Evolutionary conservation across 148 eudicot species (phyloP).

Genomic region (Cornus controversa): DNA sequence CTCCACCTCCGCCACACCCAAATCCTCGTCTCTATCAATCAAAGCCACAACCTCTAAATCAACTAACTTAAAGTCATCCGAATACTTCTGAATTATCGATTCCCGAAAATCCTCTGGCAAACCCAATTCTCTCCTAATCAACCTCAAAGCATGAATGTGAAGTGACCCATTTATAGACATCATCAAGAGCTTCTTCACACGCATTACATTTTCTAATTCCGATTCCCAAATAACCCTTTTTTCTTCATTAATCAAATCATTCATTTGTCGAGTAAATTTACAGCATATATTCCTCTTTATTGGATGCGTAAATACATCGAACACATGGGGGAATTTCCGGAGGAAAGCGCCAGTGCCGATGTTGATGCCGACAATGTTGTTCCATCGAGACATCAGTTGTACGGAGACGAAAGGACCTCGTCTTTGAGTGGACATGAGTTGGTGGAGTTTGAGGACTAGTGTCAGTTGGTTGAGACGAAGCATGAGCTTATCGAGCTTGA

Average conservation of each 20-base stretch:
- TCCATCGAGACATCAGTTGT: constrained; percentile 66
- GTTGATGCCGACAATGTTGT: constrained; percentile 46
- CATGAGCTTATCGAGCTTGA: constrained; percentile 49
- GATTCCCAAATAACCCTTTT: constrained; percentile 19
- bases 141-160: constrained; percentile 66
- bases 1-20: constrained; percentile 53
- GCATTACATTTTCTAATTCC: constrained; percentile 51
- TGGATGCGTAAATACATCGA: constrained; percentile 72
- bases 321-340: constrained; percentile 58
- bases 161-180: constrained; percentile 63
- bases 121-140: constrained; percentile 64
- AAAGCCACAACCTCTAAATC: constrained; percentile 60
- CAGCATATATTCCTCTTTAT: constrained; percentile 57
- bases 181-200: constrained; percentile 61
- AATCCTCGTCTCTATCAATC: constrained; percentile 39
- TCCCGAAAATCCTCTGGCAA: constrained; percentile 66
- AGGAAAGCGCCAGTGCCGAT: constrained; percentile 45
- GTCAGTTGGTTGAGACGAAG: constrained; percentile 39
- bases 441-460: constrained; percentile 55
- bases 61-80: constrained; percentile 45
- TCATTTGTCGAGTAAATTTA: constrained; percentile 38
- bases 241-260: constrained; percentile 47
- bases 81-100: constrained; percentile 59
- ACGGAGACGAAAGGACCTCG: constrained; percentile 60
- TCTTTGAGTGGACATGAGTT: constrained; percentile 44